Conservation (phyloP, 441 rosid genomes). For the Brassica balearica region DNA sequence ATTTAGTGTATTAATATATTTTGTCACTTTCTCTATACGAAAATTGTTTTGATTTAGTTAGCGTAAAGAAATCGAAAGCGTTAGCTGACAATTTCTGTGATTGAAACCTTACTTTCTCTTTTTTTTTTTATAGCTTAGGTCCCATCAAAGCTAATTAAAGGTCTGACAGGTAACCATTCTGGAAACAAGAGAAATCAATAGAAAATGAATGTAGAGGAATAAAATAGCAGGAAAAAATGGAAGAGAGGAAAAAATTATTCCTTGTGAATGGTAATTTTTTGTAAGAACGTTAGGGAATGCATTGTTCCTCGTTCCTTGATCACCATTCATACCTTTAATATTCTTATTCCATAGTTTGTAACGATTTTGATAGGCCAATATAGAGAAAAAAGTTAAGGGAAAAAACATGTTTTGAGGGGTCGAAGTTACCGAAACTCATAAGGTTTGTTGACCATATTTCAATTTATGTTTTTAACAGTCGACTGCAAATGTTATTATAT, state of each 20-base stretch:
- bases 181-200: no score
- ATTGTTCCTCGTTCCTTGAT: no score
- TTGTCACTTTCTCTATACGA: constrained; percentile 7
- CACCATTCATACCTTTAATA: constrained; percentile 1
- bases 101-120: constrained; percentile 20
- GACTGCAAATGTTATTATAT: no score
- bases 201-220: no score
- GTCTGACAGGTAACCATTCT: no score
- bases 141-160: constrained; percentile 14
- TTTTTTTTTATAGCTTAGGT: constrained; percentile 8
- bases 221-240: no score
- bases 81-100: constrained; percentile 28
- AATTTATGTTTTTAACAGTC: not conserved
- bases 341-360: not conserved
- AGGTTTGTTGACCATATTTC: not conserved
- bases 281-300: no score
- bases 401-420: not conserved
- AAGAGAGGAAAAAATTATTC: no score
- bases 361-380: constrained; percentile 8
- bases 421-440: not conserved
- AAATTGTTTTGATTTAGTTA: not conserved
- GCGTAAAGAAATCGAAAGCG: constrained; percentile 36
- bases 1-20: not conserved
- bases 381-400: not conserved
- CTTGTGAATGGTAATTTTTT: no score